Conservation (phyloP, 1,139 yeast species). For the Yamadazyma aaseri region DNA sequence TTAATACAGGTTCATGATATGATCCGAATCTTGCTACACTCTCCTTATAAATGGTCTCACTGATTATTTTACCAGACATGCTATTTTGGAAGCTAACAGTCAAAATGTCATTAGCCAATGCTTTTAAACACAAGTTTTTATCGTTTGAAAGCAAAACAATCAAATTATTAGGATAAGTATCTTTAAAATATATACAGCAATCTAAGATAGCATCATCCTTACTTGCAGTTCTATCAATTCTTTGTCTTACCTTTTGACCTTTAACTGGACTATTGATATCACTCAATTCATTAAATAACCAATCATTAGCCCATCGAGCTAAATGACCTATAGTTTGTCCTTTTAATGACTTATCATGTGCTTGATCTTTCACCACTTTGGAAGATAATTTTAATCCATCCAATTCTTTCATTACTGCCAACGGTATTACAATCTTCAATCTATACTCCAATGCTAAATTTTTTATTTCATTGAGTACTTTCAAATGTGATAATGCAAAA, state of each 20-base stretch:
- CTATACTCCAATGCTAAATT: conserved; percentile 37
- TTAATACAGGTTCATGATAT: conserved; percentile 6
- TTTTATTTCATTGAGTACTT: conserved; percentile 51
- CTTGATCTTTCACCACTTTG: conserved; percentile 12
- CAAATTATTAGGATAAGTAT: conserved; percentile 38
- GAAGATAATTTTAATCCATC: conserved; percentile 69
- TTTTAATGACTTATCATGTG: conserved; percentile 7
- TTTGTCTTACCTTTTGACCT: conserved; percentile 66
- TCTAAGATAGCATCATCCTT: conserved; percentile 87
- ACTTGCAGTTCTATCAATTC: conserved; percentile 34
- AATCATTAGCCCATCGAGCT: conserved; percentile 75
- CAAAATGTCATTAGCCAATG: conserved; percentile 62
- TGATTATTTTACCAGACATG: conserved; percentile 63
- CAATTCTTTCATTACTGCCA: conserved; percentile 67
- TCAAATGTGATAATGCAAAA: conserved; percentile 65
- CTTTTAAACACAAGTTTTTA: conserved; percentile 76
- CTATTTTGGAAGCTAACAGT: conserved; percentile 64
- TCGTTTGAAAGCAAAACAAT: conserved; percentile 77
- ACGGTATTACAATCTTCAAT: conserved; percentile 63
- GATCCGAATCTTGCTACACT: conserved; percentile 11
- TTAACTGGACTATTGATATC: conserved; percentile 46
- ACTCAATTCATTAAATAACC: conserved; percentile 71
- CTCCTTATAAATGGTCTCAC: conserved; percentile 48
- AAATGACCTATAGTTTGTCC: conserved; percentile 47
- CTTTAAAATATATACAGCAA: conserved; percentile 68